Evolutionary conservation across 2,329 filamentous ascomycete genomes (phyloP).

Genomic region (Cercospora sp.): DNA sequence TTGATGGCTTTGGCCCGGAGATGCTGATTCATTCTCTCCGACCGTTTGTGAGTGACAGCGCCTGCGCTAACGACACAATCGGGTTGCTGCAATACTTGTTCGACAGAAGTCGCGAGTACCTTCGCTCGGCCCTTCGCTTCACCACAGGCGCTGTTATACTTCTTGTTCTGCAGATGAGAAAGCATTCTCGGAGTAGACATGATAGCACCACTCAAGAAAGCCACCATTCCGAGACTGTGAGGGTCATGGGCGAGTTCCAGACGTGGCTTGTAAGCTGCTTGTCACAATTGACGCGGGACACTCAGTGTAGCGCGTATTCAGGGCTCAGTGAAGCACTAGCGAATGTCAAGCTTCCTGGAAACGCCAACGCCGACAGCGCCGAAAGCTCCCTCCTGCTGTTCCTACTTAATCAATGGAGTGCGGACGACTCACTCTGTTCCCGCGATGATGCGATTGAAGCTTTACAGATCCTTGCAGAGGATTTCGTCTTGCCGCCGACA

Average conservation of each 20-base stretch:
- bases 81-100: constrained; percentile 86
- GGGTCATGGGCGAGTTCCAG: constrained; percentile 73
- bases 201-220: constrained; percentile 82
- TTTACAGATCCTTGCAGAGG: constrained; percentile 70
- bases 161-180: constrained; percentile 73
- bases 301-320: neutral
- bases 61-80: constrained; percentile 87
- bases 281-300: constrained; percentile 38
- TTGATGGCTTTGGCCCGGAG: constrained; percentile 79
- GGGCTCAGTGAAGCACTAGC: constrained; percentile 25
- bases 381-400: constrained; percentile 80
- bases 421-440: constrained; percentile 65
- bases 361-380: constrained; percentile 66
- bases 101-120: constrained; percentile 63
- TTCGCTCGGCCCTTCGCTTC: constrained; percentile 68
- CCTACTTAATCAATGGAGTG: constrained; percentile 71
- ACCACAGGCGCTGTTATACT: constrained; percentile 78
- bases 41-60: constrained; percentile 75
- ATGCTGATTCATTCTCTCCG: constrained; percentile 83
- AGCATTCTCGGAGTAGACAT: constrained; percentile 37
- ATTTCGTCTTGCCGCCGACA: constrained; percentile 65
- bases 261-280: constrained; percentile 75
- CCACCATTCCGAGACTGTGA: constrained; percentile 75
- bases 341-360: constrained; percentile 66
- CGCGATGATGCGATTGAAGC: constrained; percentile 68